Conservation (phyloP, 2,329 filamentous ascomycete genomes). For the Karstenula rhodostoma region DNA sequence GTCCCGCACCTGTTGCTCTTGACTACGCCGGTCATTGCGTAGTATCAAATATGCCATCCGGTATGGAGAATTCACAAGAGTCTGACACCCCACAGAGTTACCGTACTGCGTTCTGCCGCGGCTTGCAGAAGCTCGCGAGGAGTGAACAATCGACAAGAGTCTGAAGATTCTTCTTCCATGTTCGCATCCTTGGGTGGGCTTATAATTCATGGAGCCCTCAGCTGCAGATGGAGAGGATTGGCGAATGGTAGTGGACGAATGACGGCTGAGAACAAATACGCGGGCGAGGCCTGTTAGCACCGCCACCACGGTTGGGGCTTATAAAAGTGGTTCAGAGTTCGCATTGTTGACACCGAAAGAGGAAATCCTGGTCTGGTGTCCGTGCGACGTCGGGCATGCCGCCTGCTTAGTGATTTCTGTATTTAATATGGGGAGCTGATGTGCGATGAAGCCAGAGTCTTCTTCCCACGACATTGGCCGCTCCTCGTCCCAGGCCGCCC, state of each 20-base stretch:
- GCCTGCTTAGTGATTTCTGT: not conserved
- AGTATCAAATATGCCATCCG: not conserved
- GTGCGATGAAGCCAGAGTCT: not conserved
- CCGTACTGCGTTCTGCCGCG: too few relatives aligned
- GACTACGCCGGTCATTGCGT: conserved; percentile 21
- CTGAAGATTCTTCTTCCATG: not conserved
- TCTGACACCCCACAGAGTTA: too few relatives aligned
- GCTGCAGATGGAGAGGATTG: not conserved
- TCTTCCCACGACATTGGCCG: not conserved
- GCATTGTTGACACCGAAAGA: conserved; percentile 8
- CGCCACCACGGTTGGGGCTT: not conserved
- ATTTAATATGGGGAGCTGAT: not conserved
- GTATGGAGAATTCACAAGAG: not conserved
- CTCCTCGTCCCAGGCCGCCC: not conserved
- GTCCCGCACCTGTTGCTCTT: conserved; percentile 19
- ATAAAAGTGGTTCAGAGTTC: conserved; percentile 1
- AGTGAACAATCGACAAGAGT: too few relatives aligned
- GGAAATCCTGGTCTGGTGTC: not conserved
- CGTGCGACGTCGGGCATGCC: not conserved
- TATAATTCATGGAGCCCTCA: not conserved
- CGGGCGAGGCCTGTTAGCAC: not conserved
- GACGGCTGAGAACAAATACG: not conserved
- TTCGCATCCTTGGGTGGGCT: not conserved
- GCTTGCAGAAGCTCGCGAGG: too few relatives aligned
- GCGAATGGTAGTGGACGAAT: not conserved